phyloP scores from a whole-genome alignment of 345 rosid species.

The Microthlaspi erraticum region DNA sequence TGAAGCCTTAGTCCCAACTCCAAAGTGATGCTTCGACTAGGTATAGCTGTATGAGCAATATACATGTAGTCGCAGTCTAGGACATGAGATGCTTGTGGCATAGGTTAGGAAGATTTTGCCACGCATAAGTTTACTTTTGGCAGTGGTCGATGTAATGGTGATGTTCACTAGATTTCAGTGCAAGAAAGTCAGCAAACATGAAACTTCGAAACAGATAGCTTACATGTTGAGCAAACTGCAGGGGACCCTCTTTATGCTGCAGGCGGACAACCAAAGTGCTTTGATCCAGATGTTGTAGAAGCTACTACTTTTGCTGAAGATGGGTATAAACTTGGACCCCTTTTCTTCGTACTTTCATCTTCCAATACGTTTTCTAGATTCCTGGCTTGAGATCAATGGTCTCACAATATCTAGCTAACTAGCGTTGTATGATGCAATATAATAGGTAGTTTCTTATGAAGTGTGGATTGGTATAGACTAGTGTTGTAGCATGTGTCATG shows the following conservation, averaged over 20 bases:
- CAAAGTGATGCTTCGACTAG: slow-evolving; percentile 11
- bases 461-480: neutral
- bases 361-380: slow-evolving; percentile 1
- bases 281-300: slow-evolving; percentile 52
- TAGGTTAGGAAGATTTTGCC: slow-evolving; percentile 5
- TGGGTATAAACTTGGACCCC: slow-evolving; percentile 55
- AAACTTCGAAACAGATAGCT: slow-evolving; percentile 14
- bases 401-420: neutral
- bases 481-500: neutral
- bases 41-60: neutral
- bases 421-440: neutral
- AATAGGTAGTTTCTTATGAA: slow-evolving; percentile 6
- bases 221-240: slow-evolving; percentile 41
- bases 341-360: neutral
- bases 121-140: neutral
- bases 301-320: slow-evolving; percentile 60
- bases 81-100: slow-evolving; percentile 16
- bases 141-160: slow-evolving; percentile 7
- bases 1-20: neutral
- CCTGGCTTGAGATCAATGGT: neutral
- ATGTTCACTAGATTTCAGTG: slow-evolving; percentile 3
- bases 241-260: slow-evolving; percentile 79
- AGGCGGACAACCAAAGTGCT: slow-evolving; percentile 73
- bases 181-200: slow-evolving; percentile 21
- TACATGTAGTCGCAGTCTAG: slow-evolving; percentile 5